These are phyloP conservation scores for Tetrahymena malaccensis DNA, from an alignment of 73 alveolate species.

Conservation along the genomic window DNA sequence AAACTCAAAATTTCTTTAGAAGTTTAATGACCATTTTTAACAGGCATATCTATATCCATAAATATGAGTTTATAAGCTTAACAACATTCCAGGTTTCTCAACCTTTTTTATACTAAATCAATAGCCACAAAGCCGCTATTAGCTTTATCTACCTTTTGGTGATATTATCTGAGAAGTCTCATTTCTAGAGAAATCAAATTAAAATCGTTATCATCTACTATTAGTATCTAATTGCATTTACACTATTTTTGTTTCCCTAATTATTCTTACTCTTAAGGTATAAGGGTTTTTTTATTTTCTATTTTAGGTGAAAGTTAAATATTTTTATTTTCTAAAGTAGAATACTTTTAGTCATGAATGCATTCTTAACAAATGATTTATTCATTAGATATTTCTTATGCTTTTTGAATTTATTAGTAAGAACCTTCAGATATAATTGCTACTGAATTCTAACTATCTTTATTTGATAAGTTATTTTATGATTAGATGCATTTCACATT, in stretches of 20 bases:
- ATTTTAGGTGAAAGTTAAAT: background rate
- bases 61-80: background rate
- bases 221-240: background rate
- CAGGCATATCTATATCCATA: background rate
- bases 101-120: background rate
- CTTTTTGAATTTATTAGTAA: no score
- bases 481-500: background rate
- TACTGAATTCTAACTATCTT: background rate
- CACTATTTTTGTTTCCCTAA: background rate
- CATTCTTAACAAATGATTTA: background rate
- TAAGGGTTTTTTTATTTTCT: background rate
- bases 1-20: background rate
- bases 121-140: background rate
- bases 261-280: background rate
- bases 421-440: background rate
- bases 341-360: no score
- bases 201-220: background rate
- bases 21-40: background rate
- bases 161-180: background rate
- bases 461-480: background rate
- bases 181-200: background rate
- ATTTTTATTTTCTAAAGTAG: background rate
- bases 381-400: background rate
- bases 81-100: background rate
- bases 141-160: background rate